Base-by-base conservation (phyloP, 768 basidiomycete species). In the Naganishia antarctica region DNA sequence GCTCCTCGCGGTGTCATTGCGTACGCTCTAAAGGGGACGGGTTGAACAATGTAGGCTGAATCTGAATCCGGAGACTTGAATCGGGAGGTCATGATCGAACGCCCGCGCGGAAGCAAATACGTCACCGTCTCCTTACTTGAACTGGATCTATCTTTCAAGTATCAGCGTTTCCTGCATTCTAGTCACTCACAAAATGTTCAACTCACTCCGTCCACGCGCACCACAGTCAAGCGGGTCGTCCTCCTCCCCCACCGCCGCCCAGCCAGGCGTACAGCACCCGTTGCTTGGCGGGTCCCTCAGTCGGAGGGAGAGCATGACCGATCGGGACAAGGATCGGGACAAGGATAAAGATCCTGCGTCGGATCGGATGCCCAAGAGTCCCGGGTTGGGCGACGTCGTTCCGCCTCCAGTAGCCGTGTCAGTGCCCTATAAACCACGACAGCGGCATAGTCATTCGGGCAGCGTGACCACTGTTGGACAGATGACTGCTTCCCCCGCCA, bases 341-440 rank as follows among this genome's bases (percentile, higher is more conserved):
- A 40, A 26, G 48, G 41, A 5, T 49, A 58, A 3, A 41, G 43
- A 23, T 40, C 65, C 1, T 16, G n/a, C 11, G n/a, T 12, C 4
- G 16, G 23, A 40, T n/a, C n/a, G 21, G 25, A 40, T n/a, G 23
- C 15, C 18, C 48, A 41, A 18, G 34, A 21, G 23, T 40, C 9
- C 13, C 6, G n/a, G 40, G 43, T 23, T 25, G 60, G 21, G 59
- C 60, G 32, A n/a, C 11, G 37, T 40, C 16, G 34, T 44, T 23
- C 40, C 49, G 12, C 12, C 61, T n/a, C n/a, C 47, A 18, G n/a
- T 25, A 31, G 21, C 21, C 3, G 32, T 15, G 9, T 25, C 25
- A 26, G 41, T 74, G 4, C 73, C 75, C 25, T 74, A 76, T 61
- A 76, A 74, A 62, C 73, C 75, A 26, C 63, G 75, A 40, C 72